phyloP scores from a whole-genome alignment of 768 basidiomycete species.

The Boletus bicolor region DNA sequence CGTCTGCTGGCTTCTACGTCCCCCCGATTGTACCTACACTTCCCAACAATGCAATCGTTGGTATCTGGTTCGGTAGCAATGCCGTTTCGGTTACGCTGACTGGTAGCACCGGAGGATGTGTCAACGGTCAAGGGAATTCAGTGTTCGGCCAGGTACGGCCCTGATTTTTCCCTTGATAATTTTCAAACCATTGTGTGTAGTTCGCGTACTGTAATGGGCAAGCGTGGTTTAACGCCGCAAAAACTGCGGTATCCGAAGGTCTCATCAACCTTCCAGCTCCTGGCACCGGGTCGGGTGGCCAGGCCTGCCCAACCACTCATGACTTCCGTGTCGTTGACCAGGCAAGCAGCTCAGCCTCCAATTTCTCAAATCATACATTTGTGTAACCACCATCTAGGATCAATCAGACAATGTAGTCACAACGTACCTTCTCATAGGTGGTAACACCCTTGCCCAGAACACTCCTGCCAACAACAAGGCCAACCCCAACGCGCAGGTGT shows the following conservation, averaged over 20 bases:
- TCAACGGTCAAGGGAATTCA: constrained; percentile 23
- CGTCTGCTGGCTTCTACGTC: constrained; percentile 19
- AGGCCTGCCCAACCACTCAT: constrained; percentile 26
- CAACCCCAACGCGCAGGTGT: constrained; percentile 21
- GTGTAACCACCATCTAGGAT: constrained; percentile 14
- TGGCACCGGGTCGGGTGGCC: constrained; percentile 18
- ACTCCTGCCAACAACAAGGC: constrained; percentile 25
- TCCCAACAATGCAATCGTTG: constrained; percentile 23
- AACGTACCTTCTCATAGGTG: constrained; percentile 24
- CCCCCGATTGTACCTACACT: constrained; percentile 24
- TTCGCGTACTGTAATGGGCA: constrained; percentile 27
- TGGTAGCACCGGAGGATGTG: constrained; percentile 19
- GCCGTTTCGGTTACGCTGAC: constrained; percentile 22
- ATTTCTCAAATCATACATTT: not conserved
- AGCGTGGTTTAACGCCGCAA: constrained; percentile 24
- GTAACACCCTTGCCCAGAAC: constrained; percentile 26
- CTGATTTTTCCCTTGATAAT: not conserved
- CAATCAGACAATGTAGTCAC: constrained; percentile 30
- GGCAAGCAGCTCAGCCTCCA: not conserved
- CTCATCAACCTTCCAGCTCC: constrained; percentile 20
- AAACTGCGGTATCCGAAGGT: constrained; percentile 18
- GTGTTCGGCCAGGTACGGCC: constrained; percentile 24
- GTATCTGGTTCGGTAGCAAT: constrained; percentile 30
- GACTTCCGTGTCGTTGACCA: constrained; percentile 30
- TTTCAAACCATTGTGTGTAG: constrained; percentile 1